phyloP scores from a whole-genome alignment of 768 basidiomycete genomes.

The Lentinula edodes region DNA sequence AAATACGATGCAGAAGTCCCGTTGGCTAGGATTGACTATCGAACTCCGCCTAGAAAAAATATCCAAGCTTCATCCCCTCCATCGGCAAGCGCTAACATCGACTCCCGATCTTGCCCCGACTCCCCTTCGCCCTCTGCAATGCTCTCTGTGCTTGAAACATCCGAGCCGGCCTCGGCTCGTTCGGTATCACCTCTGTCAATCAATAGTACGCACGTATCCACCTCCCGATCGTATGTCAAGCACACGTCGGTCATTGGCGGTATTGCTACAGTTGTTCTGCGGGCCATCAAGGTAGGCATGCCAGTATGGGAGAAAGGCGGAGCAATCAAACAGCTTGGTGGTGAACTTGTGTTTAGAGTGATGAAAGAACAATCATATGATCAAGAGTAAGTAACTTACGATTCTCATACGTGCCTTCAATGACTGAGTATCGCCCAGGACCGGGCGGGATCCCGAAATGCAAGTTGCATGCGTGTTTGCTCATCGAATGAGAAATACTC shows the following conservation, averaged over 20 bases:
- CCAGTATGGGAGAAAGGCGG: slow-evolving; percentile 80
- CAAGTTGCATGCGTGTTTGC: slow-evolving; percentile 51
- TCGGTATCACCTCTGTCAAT: slow-evolving; percentile 10
- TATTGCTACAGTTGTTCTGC: slow-evolving; percentile 67
- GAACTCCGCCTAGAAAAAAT: neutral
- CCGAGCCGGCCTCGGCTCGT: neutral
- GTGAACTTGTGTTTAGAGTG: slow-evolving; percentile 67
- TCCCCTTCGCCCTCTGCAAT: neutral
- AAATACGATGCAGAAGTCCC: slow-evolving; percentile 12
- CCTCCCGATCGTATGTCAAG: slow-evolving; percentile 49
- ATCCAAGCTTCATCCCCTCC: neutral
- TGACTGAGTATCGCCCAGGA: slow-evolving; percentile 23
- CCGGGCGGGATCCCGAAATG: neutral
- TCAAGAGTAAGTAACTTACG: neutral
- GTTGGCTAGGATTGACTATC: neutral
- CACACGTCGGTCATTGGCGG: slow-evolving; percentile 56
- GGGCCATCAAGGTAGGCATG: slow-evolving; percentile 70
- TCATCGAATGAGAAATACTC: slow-evolving; percentile 78
- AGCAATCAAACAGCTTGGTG: slow-evolving; percentile 75
- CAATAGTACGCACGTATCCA: slow-evolving; percentile 6
- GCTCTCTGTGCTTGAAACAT: slow-evolving; percentile 3
- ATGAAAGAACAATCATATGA: slow-evolving; percentile 27
- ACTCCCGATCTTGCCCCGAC: neutral
- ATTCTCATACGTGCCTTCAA: slow-evolving; percentile 20
- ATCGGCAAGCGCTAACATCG: too few species aligned